phyloP scores from a whole-genome alignment of 2,329 filamentous ascomycete genomes.

The Trichoderma semiorbis region DNA sequence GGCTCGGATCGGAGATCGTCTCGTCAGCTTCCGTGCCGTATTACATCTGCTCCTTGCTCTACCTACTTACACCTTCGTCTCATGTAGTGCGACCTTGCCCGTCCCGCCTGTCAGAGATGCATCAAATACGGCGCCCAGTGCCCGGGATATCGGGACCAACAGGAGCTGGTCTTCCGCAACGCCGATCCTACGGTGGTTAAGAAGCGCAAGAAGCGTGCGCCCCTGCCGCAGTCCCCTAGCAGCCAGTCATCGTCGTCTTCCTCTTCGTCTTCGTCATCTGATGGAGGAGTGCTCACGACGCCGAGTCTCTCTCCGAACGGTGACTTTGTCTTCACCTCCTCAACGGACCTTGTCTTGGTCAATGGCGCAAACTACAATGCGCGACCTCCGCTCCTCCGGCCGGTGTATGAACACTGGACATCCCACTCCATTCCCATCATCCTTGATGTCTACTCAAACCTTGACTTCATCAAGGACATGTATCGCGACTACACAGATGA shows the following conservation, averaged over 20 bases:
- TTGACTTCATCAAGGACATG: slow-evolving; percentile 34
- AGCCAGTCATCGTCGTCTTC: slow-evolving; percentile 10
- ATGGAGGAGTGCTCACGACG: slow-evolving; percentile 15
- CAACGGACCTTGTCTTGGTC: not conserved
- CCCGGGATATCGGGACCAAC: slow-evolving; percentile 39
- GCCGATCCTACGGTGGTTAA: slow-evolving; percentile 29
- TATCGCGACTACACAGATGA: slow-evolving; percentile 26
- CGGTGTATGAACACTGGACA: slow-evolving; percentile 38
- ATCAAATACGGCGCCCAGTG: slow-evolving; percentile 40
- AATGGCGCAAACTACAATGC: not conserved
- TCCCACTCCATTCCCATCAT: slow-evolving; percentile 38
- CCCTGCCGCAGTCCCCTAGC: slow-evolving; percentile 17
- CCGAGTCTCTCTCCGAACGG: not conserved
- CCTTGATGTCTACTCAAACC: slow-evolving; percentile 35
- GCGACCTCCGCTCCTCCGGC: slow-evolving; percentile 22
- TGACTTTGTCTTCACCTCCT: slow-evolving; percentile 14
- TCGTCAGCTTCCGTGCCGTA: not conserved
- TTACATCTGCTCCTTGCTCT: not conserved
- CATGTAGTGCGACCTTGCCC: slow-evolving; percentile 38
- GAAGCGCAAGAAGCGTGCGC: slow-evolving; percentile 31
- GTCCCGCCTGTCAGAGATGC: slow-evolving; percentile 39
- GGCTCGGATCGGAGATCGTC: not conserved
- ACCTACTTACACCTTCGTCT: not conserved
- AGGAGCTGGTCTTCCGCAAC: slow-evolving; percentile 40
- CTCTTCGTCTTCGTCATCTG: slow-evolving; percentile 6